Evolutionary conservation across 1,284 basidiomycete species (phyloP).

Genomic region (Ceratobasidium sp.): DNA sequence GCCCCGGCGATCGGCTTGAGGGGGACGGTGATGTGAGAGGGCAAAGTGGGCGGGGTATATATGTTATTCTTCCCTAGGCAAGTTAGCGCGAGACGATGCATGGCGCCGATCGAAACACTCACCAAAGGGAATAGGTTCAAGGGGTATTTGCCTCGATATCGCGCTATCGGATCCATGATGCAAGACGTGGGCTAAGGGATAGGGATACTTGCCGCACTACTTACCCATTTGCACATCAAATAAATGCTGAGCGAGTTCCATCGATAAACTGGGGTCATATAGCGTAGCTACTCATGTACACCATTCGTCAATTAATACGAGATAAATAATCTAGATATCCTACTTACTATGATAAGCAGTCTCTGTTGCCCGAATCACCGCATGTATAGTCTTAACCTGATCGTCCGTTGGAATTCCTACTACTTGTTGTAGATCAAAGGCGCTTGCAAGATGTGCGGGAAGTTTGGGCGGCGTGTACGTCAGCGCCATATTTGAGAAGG

Average conservation of each 20-base stretch:
- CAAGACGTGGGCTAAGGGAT: too few relatives aligned
- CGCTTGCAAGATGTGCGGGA: neutral
- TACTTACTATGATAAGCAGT: too few relatives aligned
- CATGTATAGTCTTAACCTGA: constrained; percentile 8
- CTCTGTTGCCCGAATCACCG: constrained; percentile 6
- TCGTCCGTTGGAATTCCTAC: neutral
- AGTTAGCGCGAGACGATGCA: too few relatives aligned
- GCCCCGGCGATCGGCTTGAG: constrained; percentile 5
- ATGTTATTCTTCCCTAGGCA: neutral
- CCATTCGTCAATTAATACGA: too few relatives aligned
- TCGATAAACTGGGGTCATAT: neutral
- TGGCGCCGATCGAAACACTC: neutral
- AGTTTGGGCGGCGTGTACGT: constrained; percentile 2
- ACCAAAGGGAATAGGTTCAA: neutral
- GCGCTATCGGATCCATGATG: neutral
- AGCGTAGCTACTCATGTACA: neutral
- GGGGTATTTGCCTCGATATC: neutral
- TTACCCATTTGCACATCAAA: constrained; percentile 13
- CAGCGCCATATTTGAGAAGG: too few relatives aligned
- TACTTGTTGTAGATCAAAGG: neutral
- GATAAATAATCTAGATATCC: too few relatives aligned
- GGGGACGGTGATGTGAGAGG: neutral
- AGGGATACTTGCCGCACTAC: neutral
- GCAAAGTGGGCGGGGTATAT: neutral
- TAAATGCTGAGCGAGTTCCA: constrained; percentile 7